These are phyloP conservation scores for Colletotrichum scovillei DNA, from an alignment of 2,329 filamentous ascomycete genomes.

Conservation along the genomic window DNA sequence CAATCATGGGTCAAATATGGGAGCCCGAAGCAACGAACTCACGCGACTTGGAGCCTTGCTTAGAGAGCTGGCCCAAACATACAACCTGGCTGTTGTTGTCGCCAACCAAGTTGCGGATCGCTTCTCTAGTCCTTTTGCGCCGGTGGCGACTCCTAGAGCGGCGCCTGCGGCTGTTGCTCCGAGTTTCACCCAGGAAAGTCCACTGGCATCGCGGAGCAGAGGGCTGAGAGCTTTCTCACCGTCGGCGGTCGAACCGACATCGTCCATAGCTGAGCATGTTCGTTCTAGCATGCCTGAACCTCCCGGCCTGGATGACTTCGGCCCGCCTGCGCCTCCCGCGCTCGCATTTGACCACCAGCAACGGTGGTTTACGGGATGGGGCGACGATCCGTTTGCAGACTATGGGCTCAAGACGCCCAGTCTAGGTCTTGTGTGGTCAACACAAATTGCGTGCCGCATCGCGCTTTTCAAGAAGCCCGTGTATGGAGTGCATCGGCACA, in stretches of 20 bases:
- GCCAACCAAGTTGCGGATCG: slow-evolving; percentile 96
- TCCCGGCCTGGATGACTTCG: slow-evolving; percentile 54
- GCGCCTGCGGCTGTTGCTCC: slow-evolving; percentile 35
- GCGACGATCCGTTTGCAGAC: slow-evolving; percentile 69
- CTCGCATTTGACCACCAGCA: slow-evolving; percentile 90
- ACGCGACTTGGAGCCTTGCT: slow-evolving; percentile 81
- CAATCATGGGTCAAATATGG: slow-evolving; percentile 69
- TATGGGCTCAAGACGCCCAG: slow-evolving; percentile 82
- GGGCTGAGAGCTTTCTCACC: slow-evolving; percentile 41
- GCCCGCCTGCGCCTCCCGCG: slow-evolving; percentile 56
- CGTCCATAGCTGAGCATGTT: slow-evolving; percentile 50
- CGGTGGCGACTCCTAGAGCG: slow-evolving; percentile 37
- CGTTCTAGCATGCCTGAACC: slow-evolving; percentile 48
- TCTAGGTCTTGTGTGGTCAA: slow-evolving; percentile 89
- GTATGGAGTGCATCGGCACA: slow-evolving; percentile 49
- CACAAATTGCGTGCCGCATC: slow-evolving; percentile 86
- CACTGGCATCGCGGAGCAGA: slow-evolving; percentile 59
- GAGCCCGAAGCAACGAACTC: slow-evolving; percentile 80
- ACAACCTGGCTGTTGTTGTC: slow-evolving; percentile 87
- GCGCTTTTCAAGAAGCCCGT: slow-evolving; percentile 80
- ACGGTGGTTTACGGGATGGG: slow-evolving; percentile 96
- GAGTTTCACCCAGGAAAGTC: slow-evolving; percentile 55
- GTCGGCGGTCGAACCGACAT: slow-evolving; percentile 47
- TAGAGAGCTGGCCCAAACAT: slow-evolving; percentile 77
- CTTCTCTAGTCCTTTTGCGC: slow-evolving; percentile 59